Evolutionary conservation across 306 rosid species (phyloP).

Genomic region (Gleditsia sinensis): DNA sequence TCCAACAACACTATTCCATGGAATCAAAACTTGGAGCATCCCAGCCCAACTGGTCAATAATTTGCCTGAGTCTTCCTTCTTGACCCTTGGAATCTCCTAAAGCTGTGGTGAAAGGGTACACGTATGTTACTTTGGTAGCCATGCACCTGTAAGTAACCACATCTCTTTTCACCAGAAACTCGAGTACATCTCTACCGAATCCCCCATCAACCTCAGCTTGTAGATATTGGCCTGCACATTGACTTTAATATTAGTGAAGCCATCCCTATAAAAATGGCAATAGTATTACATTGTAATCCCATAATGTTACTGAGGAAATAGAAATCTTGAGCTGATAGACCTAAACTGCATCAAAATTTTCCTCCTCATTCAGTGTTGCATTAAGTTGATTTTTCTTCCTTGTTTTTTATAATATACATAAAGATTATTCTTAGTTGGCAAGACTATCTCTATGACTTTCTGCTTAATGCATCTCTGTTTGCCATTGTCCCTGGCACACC

Average conservation of each 20-base stretch:
- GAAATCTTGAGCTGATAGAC: too few relatives aligned
- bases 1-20: conserved; percentile 45
- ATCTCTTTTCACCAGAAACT: conserved; percentile 88
- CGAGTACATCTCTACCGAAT: conserved; percentile 77
- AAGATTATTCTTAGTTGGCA: neutral
- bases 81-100: conserved; percentile 95
- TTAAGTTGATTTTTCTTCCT: neutral
- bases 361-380: neutral
- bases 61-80: conserved; percentile 74
- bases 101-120: conserved; percentile 94
- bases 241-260: conserved; percentile 24
- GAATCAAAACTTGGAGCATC: conserved; percentile 90
- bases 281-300: neutral
- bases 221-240: conserved; percentile 67
- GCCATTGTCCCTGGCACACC: neutral
- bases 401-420: too few relatives aligned
- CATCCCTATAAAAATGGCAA: too few relatives aligned
- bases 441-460: neutral
- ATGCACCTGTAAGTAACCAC: conserved; percentile 72
- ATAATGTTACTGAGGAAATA: neutral
- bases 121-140: conserved; percentile 80
- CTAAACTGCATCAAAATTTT: neutral
- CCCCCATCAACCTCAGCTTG: conserved; percentile 93
- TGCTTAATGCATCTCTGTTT: neutral
- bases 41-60: conserved; percentile 77